Evolutionary conservation across 176 grass and related monocot species (phyloP).

Genomic region (Chrysopogon serrulatus): DNA sequence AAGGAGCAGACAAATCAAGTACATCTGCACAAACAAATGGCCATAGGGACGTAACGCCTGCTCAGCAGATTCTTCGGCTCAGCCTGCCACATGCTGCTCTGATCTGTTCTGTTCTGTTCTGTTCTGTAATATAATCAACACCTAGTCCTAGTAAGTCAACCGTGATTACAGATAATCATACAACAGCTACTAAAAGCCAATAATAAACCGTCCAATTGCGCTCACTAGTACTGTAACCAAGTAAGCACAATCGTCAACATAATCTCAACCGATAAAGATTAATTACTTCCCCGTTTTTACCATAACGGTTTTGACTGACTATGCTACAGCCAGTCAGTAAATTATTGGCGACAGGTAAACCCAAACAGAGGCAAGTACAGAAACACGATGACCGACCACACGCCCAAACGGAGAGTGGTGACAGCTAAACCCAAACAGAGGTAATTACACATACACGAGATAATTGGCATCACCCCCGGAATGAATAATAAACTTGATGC

Average conservation of each 20-base stretch:
- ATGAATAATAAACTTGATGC: not conserved
- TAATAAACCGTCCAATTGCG: not conserved
- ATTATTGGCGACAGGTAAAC: too few relatives aligned
- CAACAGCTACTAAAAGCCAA: not conserved
- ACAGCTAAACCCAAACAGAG: too few relatives aligned
- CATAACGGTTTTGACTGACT: too few relatives aligned
- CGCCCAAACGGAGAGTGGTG: too few relatives aligned
- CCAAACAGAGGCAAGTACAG: not conserved
- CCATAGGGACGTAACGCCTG: not conserved
- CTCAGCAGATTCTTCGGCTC: too few relatives aligned
- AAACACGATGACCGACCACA: too few relatives aligned
- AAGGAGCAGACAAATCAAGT: fast-evolving
- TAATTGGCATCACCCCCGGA: not conserved
- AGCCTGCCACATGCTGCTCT: not conserved
- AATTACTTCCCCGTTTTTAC: not conserved
- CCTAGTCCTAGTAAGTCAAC: not conserved
- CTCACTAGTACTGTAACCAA: not conserved
- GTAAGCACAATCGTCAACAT: not conserved
- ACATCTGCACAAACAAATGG: too few relatives aligned
- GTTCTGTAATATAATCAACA: not conserved
- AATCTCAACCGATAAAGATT: not conserved
- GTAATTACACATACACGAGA: too few relatives aligned
- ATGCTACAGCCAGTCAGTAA: too few relatives aligned
- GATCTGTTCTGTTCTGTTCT: too few relatives aligned
- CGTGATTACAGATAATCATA: not conserved